These are phyloP conservation scores for Talinum fruticosum DNA, from an alignment of 148 eudicot species.

Conservation along the genomic window DNA sequence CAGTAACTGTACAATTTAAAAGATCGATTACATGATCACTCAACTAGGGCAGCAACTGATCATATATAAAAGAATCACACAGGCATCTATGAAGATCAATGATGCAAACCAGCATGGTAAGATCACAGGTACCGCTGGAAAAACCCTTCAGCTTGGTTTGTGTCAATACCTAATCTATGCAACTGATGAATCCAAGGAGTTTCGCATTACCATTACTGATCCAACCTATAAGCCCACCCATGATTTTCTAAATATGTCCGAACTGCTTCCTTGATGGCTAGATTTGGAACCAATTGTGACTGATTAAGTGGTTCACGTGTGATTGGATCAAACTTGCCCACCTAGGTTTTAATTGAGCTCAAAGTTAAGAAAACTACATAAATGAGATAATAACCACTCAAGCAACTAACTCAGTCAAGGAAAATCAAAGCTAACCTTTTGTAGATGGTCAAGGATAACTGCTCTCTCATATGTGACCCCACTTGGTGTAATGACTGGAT, in stretches of 20 bases:
- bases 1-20: conserved; percentile 24
- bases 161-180: conserved; percentile 11
- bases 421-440: conserved; percentile 46
- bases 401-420: background rate
- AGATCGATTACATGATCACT: background rate
- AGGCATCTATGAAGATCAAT: conserved; percentile 2
- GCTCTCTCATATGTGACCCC: conserved; percentile 93
- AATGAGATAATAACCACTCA: background rate
- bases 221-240: conserved; percentile 80
- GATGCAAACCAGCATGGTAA: conserved; percentile 2
- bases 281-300: conserved; percentile 65
- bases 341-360: conserved; percentile 38
- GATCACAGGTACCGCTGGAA: conserved; percentile 14
- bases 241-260: conserved; percentile 59
- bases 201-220: conserved; percentile 15
- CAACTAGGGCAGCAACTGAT: conserved; percentile 1
- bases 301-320: conserved; percentile 56
- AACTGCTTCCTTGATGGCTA: conserved; percentile 89
- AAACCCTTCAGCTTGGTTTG: conserved; percentile 18
- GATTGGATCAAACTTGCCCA: conserved; percentile 78
- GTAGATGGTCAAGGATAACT: conserved; percentile 74
- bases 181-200: background rate
- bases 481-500: conserved; percentile 95
- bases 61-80: conserved; percentile 18
- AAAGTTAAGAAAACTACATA: conserved; percentile 5